Evolutionary conservation across 2,329 filamentous ascomycete species (phyloP).

Genomic region (Claviceps purpurea): DNA sequence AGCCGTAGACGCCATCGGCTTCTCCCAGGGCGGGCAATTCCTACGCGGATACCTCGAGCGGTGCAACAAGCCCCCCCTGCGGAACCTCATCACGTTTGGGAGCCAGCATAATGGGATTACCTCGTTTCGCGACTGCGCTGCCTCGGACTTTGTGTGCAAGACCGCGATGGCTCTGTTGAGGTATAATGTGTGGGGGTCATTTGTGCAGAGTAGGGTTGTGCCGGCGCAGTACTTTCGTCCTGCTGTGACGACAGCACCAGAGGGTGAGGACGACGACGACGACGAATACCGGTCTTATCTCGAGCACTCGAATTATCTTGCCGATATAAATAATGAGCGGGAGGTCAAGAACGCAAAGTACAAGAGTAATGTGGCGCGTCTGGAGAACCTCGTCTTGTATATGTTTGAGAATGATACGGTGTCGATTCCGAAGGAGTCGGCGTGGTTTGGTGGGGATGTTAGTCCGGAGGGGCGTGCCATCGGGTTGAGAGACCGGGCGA

Average conservation of each 20-base stretch:
- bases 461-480: slow-evolving; percentile 52
- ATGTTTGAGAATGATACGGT: slow-evolving; percentile 78
- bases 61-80: slow-evolving; percentile 64
- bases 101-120: slow-evolving; percentile 87
- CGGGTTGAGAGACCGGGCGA: slow-evolving; percentile 49
- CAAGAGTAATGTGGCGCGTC: slow-evolving; percentile 48
- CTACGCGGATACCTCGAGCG: slow-evolving; percentile 81
- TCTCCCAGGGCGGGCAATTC: slow-evolving; percentile 93
- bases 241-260: slow-evolving; percentile 32
- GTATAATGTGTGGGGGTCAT: slow-evolving; percentile 65
- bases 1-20: slow-evolving; percentile 80
- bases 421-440: slow-evolving; percentile 78
- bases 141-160: slow-evolving; percentile 67
- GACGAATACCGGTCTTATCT: slow-evolving; percentile 55
- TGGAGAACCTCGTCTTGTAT: slow-evolving; percentile 79
- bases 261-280: background rate
- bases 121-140: slow-evolving; percentile 61
- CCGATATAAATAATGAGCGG: slow-evolving; percentile 94
- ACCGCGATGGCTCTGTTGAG: slow-evolving; percentile 66
- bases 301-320: slow-evolving; percentile 71
- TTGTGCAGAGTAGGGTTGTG: slow-evolving; percentile 68
- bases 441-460: slow-evolving; percentile 74
- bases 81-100: slow-evolving; percentile 76
- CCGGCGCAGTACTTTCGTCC: slow-evolving; percentile 93
- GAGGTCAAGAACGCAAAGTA: slow-evolving; percentile 60